These are phyloP conservation scores for Simplicillium sp. DNA, from an alignment of 2,329 filamentous ascomycete species.

Conservation along the genomic window DNA sequence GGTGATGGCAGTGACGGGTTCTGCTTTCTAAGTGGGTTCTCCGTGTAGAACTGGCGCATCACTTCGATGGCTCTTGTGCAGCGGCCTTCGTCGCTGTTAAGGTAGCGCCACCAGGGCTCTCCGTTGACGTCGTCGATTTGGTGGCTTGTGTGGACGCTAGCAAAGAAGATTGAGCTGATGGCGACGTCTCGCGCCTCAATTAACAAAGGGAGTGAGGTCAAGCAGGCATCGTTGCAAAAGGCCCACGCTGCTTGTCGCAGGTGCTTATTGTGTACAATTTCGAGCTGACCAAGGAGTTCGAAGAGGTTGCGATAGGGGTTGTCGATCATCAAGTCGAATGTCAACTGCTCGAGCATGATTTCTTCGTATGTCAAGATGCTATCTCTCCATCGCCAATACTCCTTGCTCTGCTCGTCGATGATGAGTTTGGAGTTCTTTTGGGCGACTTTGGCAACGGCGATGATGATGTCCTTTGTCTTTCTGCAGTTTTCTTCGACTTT, in stretches of 20 bases:
- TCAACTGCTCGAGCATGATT: slow-evolving; percentile 80
- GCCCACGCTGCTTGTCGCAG: slow-evolving; percentile 85
- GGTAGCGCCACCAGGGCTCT: slow-evolving; percentile 76
- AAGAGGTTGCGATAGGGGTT: slow-evolving; percentile 81
- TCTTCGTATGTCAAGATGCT: slow-evolving; percentile 90
- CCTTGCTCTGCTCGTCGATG: slow-evolving; percentile 94
- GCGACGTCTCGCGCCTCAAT: slow-evolving; percentile 74
- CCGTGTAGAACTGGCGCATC: slow-evolving; percentile 59
- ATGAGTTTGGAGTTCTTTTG: slow-evolving; percentile 87
- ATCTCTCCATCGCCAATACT: slow-evolving; percentile 97
- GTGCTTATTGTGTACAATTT: slow-evolving; percentile 68
- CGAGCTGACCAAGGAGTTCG: slow-evolving; percentile 65
- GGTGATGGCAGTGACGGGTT: slow-evolving; percentile 44
- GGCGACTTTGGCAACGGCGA: slow-evolving; percentile 86
- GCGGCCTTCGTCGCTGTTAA: slow-evolving; percentile 61
- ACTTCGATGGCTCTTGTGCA: slow-evolving; percentile 66
- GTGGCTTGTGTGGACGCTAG: slow-evolving; percentile 63
- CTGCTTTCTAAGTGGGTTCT: slow-evolving; percentile 53
- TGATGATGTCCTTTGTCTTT: slow-evolving; percentile 90
- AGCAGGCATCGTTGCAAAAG: slow-evolving; percentile 83
- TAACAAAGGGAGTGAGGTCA: slow-evolving; percentile 76
- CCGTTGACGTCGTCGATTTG: slow-evolving; percentile 70
- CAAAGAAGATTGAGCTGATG: slow-evolving; percentile 78
- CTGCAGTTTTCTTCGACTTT: slow-evolving; percentile 97
- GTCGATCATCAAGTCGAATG: slow-evolving; percentile 87